Base-by-base conservation (phyloP, 257 asterid genomes). In the Petrea volubilis region DNA sequence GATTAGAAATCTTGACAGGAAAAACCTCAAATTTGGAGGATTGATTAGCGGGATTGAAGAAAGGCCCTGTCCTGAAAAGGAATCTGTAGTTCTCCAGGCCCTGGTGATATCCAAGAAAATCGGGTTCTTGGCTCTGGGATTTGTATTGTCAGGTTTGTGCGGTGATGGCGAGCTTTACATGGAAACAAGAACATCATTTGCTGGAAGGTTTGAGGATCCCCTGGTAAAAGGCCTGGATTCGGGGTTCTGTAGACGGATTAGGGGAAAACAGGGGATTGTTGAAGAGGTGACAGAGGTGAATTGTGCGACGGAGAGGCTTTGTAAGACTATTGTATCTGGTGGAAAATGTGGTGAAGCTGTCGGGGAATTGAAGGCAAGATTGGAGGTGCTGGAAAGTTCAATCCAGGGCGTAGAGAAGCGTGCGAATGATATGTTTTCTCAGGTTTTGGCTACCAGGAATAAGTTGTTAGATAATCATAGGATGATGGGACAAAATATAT, bases 211-310 rank as follows among this genome's bases (percentile, higher is more conserved):
- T n/a, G 77, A 77, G 36, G 87, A 80, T 49, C 52, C 87, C 1
- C 53, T 75, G 47, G 21, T 80, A 40, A 70, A 73, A 13, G 77
- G 71, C 20, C 61, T 86, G 71, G 91, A 86, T 56, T 72, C 73
- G 5, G 63, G 75, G 36, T 61, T 80, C 21, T 55, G 72, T 49
- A 51, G 27, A 31, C 82, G 73, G 74, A 58, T 81, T 14, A 24
- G 18, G 23, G 77, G 73, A 56, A 73, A 41, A 27, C 25, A 68
- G 53, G 79, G 81, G 12, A 63, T 66, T 1, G 31, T 78, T 31
- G 78, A 47, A 50, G 97, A 87, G 79, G 87, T 89, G 64, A 70
- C 55, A 27, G 86, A 77, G 68, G 85, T 91, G 6, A 87, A 87
- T 44, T 40, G 50, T 23, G 86, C 83, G 11, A 47, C 24, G 3